These are phyloP conservation scores for Colletotrichum simmondsii DNA, from an alignment of 2,329 filamentous ascomycete genomes.

Conservation along the genomic window DNA sequence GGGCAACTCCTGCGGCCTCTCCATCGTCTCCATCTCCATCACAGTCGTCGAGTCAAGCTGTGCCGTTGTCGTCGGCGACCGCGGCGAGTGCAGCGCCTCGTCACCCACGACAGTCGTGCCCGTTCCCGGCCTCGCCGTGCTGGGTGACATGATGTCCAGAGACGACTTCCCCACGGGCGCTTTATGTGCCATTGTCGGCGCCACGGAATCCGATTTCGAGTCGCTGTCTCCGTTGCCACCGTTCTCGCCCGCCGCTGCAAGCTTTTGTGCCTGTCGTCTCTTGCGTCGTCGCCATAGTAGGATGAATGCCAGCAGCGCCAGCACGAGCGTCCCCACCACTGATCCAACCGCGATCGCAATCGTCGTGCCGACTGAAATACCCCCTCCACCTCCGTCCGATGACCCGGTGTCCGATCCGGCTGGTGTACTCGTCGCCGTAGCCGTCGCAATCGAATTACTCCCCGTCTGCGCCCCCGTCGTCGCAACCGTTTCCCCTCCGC, in stretches of 20 bases:
- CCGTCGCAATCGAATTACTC: neutral
- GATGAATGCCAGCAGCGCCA: slow-evolving; percentile 15
- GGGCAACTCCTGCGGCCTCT: slow-evolving; percentile 28
- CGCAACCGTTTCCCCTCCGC: neutral
- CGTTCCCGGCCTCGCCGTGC: slow-evolving; percentile 15
- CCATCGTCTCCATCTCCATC: slow-evolving; percentile 30
- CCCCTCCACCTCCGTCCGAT: neutral
- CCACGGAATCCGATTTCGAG: neutral
- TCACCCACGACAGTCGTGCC: slow-evolving; percentile 11
- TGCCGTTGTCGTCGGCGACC: slow-evolving; percentile 14
- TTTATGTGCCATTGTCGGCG: slow-evolving; percentile 18
- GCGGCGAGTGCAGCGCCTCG: slow-evolving; percentile 10
- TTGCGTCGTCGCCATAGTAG: slow-evolving; percentile 15
- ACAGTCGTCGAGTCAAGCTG: slow-evolving; percentile 26
- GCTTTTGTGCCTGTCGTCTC: neutral
- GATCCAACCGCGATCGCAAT: slow-evolving; percentile 28
- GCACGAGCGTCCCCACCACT: slow-evolving; percentile 12
- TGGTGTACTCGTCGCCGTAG: slow-evolving; percentile 1
- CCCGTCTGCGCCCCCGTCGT: neutral
- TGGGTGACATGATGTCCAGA: slow-evolving; percentile 14
- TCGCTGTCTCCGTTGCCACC: neutral
- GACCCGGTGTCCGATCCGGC: neutral
- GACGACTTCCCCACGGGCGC: slow-evolving; percentile 3
- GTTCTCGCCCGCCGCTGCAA: neutral
- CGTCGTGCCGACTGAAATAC: slow-evolving; percentile 17